phyloP scores from a whole-genome alignment of 106 monocot genomes.

The Apostasia ramifera region DNA sequence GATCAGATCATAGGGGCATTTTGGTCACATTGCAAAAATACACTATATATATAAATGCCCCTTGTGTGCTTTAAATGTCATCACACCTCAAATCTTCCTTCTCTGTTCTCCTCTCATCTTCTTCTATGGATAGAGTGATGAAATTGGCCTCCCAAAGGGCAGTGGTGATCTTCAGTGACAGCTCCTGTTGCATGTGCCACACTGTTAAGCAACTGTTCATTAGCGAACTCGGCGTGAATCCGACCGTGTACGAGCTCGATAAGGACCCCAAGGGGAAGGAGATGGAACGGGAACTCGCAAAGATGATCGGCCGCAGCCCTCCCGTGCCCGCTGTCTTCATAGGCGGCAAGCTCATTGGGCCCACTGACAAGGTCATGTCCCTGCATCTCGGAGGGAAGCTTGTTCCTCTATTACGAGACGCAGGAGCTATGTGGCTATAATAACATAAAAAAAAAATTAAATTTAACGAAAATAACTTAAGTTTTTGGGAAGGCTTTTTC shows the following conservation, averaged over 20 bases:
- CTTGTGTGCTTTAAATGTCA: too few relatives aligned
- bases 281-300: conserved; percentile 6
- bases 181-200: conserved; percentile 40
- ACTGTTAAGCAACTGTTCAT: conserved; percentile 18
- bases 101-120: too few relatives aligned
- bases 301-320: conserved; percentile 2
- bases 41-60: too few relatives aligned
- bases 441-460: background rate
- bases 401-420: background rate
- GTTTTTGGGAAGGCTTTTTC: too few relatives aligned
- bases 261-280: background rate
- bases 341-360: background rate
- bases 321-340: conserved; percentile 5
- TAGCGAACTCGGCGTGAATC: conserved; percentile 1
- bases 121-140: conserved; percentile 17
- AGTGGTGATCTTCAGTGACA: conserved; percentile 30
- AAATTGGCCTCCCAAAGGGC: conserved; percentile 18
- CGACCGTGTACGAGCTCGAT: conserved; percentile 3
- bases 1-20: too few relatives aligned
- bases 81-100: too few relatives aligned
- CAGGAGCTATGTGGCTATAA: conserved; percentile 9
- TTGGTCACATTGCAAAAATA: too few relatives aligned
- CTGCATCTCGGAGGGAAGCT: conserved; percentile 2
- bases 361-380: conserved; percentile 9
- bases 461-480: too few relatives aligned